Evolutionary conservation across 208 protist genomes (phyloP).

Genomic region (Crithidia bombi): DNA sequence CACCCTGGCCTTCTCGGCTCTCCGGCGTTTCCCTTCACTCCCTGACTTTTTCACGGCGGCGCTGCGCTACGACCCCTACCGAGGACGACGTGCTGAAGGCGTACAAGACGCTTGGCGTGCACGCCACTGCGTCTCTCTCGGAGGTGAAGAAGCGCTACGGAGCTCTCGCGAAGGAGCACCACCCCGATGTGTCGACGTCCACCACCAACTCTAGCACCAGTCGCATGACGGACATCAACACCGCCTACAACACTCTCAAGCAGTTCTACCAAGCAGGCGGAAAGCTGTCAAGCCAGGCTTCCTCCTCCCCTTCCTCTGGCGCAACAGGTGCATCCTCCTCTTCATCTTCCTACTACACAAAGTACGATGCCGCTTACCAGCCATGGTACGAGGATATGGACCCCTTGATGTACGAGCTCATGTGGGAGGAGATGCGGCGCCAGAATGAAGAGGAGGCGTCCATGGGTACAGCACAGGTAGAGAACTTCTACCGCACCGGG

Average conservation of each 20-base stretch:
- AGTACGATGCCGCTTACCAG: conserved; percentile 56
- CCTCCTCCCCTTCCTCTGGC: conserved; percentile 1
- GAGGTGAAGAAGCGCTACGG: conserved; percentile 88
- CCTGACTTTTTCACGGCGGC: neutral
- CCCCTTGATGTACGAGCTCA: conserved; percentile 88
- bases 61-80: conserved; percentile 50
- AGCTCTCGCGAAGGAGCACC: conserved; percentile 86
- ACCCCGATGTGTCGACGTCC: conserved; percentile 77
- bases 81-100: conserved; percentile 78
- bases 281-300: conserved; percentile 24
- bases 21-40: neutral
- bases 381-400: conserved; percentile 88
- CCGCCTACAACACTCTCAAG: conserved; percentile 77
- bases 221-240: conserved; percentile 88
- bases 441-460: conserved; percentile 63
- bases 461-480: conserved; percentile 19
- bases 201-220: conserved; percentile 30
- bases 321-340: conserved; percentile 8
- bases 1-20: too few species aligned
- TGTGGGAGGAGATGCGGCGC: conserved; percentile 91
- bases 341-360: conserved; percentile 50
- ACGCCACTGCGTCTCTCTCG: conserved; percentile 40
- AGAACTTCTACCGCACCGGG: conserved; percentile 26
- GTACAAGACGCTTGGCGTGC: conserved; percentile 75
- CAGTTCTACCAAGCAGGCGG: conserved; percentile 73